Conservation (phyloP, 495 filamentous ascomycete genomes). For the Amniculicola lignicola region DNA sequence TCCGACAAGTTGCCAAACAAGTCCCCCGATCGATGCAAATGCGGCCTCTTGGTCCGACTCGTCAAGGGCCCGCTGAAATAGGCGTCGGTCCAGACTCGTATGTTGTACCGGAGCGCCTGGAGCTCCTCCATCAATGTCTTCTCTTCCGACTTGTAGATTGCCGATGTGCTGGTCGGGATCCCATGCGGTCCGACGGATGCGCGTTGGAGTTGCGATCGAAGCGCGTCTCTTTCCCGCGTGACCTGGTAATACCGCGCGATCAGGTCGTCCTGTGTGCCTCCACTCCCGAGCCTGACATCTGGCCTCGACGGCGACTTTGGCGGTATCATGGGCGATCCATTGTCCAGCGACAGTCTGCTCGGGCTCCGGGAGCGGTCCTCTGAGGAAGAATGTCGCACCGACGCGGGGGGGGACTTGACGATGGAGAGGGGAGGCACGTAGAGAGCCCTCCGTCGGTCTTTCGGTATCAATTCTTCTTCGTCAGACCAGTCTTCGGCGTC, state of each 20-base stretch:
- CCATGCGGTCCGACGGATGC: conserved; percentile 15
- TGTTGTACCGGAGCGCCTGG: conserved; percentile 27
- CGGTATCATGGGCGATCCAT: conserved; percentile 23
- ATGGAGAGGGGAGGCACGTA: conserved; percentile 12
- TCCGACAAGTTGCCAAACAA: conserved; percentile 28
- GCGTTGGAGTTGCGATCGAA: conserved; percentile 26
- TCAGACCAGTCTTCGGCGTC: conserved; percentile 31
- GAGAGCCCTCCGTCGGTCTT: conserved; percentile 12
- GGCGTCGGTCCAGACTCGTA: conserved; percentile 28
- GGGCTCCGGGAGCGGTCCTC: conserved; percentile 5
- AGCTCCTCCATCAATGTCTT: conserved; percentile 32
- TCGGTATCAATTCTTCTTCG: conserved; percentile 31
- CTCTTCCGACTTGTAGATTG: conserved; percentile 29
- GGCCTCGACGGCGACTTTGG: conserved; percentile 32
- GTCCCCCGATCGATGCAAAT: conserved; percentile 25
- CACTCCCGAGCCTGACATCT: conserved; percentile 15
- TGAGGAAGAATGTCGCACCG: conserved; percentile 18
- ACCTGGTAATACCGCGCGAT: conserved; percentile 31
- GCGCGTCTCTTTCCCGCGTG: conserved; percentile 30
- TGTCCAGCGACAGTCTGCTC: background rate
- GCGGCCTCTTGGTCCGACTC: conserved; percentile 19
- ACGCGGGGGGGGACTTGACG: conserved; percentile 1
- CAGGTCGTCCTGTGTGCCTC: conserved; percentile 32
- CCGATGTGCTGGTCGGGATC: conserved; percentile 12
- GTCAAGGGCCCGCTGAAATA: conserved; percentile 23